These are phyloP conservation scores for Stylosanthes scabra DNA, from an alignment of 331 rosid species.

Conservation along the genomic window DNA sequence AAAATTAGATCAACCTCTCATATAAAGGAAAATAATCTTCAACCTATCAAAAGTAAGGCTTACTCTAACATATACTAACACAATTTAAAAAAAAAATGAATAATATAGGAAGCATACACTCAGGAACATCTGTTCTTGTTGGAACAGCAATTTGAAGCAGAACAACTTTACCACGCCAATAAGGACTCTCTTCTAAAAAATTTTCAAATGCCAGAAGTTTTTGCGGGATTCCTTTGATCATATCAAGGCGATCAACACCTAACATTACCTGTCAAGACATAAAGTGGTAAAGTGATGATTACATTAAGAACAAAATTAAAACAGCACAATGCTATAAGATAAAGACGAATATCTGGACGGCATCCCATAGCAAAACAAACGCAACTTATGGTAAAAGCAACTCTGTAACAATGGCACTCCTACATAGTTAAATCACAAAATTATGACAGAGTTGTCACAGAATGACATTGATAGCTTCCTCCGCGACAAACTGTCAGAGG, in stretches of 20 bases:
- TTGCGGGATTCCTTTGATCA: slow-evolving; percentile 96
- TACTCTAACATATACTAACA: background rate
- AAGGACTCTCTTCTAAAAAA: slow-evolving; percentile 79
- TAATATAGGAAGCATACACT: slow-evolving; percentile 62
- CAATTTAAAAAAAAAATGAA: slow-evolving; percentile 10
- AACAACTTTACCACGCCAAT: slow-evolving; percentile 86
- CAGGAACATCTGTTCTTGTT: slow-evolving; percentile 95
- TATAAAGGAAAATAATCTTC: no score
- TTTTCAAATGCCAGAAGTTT: slow-evolving; percentile 92
- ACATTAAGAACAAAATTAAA: slow-evolving; percentile 26
- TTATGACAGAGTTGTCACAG: slow-evolving; percentile 11
- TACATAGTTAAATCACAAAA: slow-evolving; percentile 2
- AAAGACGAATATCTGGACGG: slow-evolving; percentile 1
- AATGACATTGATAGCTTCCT: slow-evolving; percentile 17
- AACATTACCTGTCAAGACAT: slow-evolving; percentile 77
- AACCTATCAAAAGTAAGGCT: no score
- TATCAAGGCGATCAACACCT: slow-evolving; percentile 96
- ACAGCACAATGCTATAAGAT: slow-evolving; percentile 2
- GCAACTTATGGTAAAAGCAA: slow-evolving; percentile 17
- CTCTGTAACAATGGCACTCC: slow-evolving; percentile 2
- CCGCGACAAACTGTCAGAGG: slow-evolving; percentile 8
- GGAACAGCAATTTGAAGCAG: slow-evolving; percentile 97
- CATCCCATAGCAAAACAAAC: slow-evolving; percentile 19
- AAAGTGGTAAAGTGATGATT: slow-evolving; percentile 17
- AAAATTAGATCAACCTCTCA: no score